Evolutionary conservation across 1,284 basidiomycete genomes (phyloP).

Genomic region (Entoloma clypeatum): DNA sequence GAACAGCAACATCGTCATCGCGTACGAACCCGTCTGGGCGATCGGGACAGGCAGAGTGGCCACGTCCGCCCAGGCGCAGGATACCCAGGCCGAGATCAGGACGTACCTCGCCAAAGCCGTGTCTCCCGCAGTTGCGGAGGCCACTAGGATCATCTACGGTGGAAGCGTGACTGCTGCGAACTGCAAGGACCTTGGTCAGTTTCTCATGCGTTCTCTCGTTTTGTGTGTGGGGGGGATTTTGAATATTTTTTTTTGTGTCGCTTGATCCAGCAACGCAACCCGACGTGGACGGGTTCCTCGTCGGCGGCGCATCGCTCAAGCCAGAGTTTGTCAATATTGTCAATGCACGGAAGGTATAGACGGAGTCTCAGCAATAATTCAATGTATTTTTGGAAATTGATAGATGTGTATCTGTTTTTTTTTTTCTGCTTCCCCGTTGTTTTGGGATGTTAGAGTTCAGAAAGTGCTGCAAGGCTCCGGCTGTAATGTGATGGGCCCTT

Average conservation of each 20-base stretch:
- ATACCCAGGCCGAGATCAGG: constrained; percentile 86
- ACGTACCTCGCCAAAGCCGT: constrained; percentile 69
- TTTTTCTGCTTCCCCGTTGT: too few relatives aligned
- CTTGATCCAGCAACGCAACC: constrained; percentile 54
- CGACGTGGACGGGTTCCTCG: constrained; percentile 99
- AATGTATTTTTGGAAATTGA: too few relatives aligned
- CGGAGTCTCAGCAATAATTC: too few relatives aligned
- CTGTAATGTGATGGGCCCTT: too few relatives aligned
- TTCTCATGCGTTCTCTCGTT: neutral
- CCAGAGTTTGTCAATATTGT: constrained; percentile 95
- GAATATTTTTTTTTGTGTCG: constrained; percentile 8
- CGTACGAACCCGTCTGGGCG: constrained; percentile 98
- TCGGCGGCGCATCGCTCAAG: constrained; percentile 97
- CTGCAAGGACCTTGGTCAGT: constrained; percentile 80
- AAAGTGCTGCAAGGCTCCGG: too few relatives aligned
- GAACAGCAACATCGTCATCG: constrained; percentile 88
- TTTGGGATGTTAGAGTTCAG: too few relatives aligned
- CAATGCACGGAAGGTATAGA: constrained; percentile 50
- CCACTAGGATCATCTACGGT: constrained; percentile 91
- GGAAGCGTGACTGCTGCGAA: constrained; percentile 90
- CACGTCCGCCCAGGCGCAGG: constrained; percentile 88
- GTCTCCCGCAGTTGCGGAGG: constrained; percentile 68
- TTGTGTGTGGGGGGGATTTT: neutral
- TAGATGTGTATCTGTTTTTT: too few relatives aligned
- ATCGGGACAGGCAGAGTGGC: constrained; percentile 98